Conservation (phyloP, 345 rosid genomes). For the Punica granatum region DNA sequence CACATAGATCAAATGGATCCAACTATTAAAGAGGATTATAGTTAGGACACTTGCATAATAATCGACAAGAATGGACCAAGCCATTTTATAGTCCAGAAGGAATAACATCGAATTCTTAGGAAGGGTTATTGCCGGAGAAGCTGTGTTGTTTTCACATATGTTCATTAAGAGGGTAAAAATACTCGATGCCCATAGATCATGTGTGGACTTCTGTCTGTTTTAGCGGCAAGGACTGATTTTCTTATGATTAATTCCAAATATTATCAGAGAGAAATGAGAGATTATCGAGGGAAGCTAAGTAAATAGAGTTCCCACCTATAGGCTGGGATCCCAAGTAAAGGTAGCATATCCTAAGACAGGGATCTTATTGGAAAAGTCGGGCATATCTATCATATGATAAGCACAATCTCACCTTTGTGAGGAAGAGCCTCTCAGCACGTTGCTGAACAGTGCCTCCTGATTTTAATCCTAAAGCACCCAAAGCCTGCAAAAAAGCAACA, state of each 20-base stretch:
- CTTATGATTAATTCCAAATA: neutral
- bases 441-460: slow-evolving; percentile 86
- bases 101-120: neutral
- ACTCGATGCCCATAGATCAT: neutral
- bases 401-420: slow-evolving; percentile 56
- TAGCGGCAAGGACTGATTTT: neutral
- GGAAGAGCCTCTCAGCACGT: slow-evolving; percentile 93
- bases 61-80: neutral
- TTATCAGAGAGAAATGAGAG: neutral
- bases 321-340: neutral
- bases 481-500: slow-evolving; percentile 42
- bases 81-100: neutral
- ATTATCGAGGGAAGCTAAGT: neutral
- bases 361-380: neutral
- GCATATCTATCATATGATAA: neutral
- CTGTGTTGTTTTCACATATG: neutral
- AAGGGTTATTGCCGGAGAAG: neutral
- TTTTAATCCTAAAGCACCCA: slow-evolving; percentile 84
- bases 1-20: neutral
- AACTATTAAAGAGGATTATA: neutral
- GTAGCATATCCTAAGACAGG: neutral
- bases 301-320: neutral
- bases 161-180: neutral
- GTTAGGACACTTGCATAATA: no score
- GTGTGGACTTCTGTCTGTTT: neutral